phyloP scores from a whole-genome alignment of 306 rosid genomes.

The Gastrolobium bilobum region DNA sequence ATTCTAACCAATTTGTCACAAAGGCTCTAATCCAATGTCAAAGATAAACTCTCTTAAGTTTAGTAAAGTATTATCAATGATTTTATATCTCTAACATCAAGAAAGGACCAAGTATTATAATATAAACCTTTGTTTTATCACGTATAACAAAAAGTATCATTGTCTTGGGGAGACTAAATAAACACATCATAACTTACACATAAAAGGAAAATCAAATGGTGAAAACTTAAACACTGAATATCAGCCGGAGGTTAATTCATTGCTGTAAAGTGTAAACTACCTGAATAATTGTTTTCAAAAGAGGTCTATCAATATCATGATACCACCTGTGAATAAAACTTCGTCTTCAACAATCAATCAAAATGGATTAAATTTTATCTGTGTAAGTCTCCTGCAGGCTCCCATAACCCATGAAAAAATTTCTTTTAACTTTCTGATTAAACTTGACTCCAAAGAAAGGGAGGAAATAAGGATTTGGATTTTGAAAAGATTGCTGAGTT shows the following conservation, averaged over 20 bases:
- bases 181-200: conserved; percentile 73
- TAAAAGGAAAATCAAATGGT: conserved; percentile 20
- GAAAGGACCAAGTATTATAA: conserved; percentile 9
- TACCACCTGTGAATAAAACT: conserved; percentile 68
- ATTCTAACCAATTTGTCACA: background rate
- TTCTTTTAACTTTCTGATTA: background rate
- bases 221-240: conserved; percentile 31
- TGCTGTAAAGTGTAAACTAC: conserved; percentile 44
- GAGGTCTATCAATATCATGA: conserved; percentile 83
- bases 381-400: background rate
- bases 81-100: background rate
- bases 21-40: background rate
- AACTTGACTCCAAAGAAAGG: background rate
- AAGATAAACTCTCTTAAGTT: background rate
- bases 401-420: background rate
- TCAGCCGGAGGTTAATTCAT: background rate
- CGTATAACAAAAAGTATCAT: conserved; percentile 77
- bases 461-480: background rate
- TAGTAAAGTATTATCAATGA: background rate
- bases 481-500: background rate
- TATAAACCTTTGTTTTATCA: conserved; percentile 72
- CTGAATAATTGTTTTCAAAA: conserved; percentile 78
- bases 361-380: background rate
- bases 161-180: conserved; percentile 75
- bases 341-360: conserved; percentile 23